Percentiles rank a stretch among this genome's conserved stretches.
These are phyloP conservation scores for Penicillium verhagenii DNA, from an alignment of 495 filamentous ascomycete genomes.

Conservation along the genomic window DNA sequence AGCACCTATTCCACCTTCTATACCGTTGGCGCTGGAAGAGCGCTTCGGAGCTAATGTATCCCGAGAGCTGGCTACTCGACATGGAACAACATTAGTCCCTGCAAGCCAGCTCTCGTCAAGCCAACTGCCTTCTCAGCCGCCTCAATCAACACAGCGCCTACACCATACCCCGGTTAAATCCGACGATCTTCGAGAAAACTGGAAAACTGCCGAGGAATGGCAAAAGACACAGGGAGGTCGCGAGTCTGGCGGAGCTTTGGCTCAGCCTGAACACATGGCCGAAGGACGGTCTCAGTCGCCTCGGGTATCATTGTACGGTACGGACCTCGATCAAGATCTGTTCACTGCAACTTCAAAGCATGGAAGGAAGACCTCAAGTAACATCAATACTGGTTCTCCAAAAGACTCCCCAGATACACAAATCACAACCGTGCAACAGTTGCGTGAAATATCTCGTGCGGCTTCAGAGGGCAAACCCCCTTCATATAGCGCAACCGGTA, in stretches of 20 bases:
- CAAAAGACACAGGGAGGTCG: slow-evolving; percentile 12
- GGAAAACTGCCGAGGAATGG: slow-evolving; percentile 28
- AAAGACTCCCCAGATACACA: not conserved
- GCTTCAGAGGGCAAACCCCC: not conserved
- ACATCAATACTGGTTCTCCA: not conserved
- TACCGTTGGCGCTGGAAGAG: slow-evolving; percentile 31
- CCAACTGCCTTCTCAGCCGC: not conserved
- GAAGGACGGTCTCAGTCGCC: not conserved
- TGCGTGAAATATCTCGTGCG: not conserved
- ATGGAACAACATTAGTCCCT: slow-evolving; percentile 27
- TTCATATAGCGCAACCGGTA: not conserved
- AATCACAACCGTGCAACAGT: slow-evolving; percentile 11
- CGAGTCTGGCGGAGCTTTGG: not conserved
- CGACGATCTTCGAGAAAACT: slow-evolving; percentile 28
- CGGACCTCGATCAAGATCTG: slow-evolving; percentile 30
- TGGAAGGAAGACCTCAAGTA: slow-evolving; percentile 9
- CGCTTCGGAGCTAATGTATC: slow-evolving; percentile 36
- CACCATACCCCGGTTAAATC: slow-evolving; percentile 18
- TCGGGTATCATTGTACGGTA: not conserved
- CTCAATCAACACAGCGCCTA: not conserved
- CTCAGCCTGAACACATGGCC: not conserved
- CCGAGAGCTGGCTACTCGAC: slow-evolving; percentile 28
- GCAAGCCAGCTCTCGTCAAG: slow-evolving; percentile 5
- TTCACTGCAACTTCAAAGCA: slow-evolving; percentile 32
- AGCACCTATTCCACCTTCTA: slow-evolving; percentile 13